Evolutionary conservation across 176 grass and related monocot genomes (phyloP).

Genomic region (Otatea glauca): DNA sequence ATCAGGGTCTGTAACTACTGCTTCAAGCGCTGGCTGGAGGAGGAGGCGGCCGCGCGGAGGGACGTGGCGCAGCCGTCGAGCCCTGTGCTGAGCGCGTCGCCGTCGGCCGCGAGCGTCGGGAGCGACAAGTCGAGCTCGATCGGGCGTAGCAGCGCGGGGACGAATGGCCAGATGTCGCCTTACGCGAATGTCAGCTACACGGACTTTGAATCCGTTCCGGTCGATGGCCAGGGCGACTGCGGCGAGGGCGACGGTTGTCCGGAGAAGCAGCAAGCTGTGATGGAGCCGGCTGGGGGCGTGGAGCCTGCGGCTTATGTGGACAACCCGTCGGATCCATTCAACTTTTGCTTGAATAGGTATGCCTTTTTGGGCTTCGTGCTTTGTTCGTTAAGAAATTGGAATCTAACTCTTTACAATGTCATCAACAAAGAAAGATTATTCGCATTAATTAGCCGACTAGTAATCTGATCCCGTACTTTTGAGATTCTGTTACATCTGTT

Average conservation of each 20-base stretch:
- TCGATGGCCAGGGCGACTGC: conserved; percentile 31
- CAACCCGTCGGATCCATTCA: conserved; percentile 56
- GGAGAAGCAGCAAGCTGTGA: conserved; percentile 57
- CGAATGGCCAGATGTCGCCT: conserved; percentile 53
- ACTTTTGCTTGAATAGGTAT: conserved; percentile 86
- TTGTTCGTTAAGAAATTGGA: conserved; percentile 17
- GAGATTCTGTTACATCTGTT: conserved; percentile 36
- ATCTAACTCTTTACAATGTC: neutral
- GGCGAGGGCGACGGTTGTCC: conserved; percentile 34
- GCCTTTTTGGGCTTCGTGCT: conserved; percentile 23
- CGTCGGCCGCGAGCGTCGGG: conserved; percentile 61
- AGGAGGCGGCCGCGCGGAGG: conserved; percentile 35
- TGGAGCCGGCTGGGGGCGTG: conserved; percentile 32
- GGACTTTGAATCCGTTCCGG: conserved; percentile 38
- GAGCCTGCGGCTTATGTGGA: conserved; percentile 41
- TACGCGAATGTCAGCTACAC: conserved; percentile 50
- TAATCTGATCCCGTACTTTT: neutral
- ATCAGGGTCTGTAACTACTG: conserved; percentile 92
- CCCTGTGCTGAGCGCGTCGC: conserved; percentile 57
- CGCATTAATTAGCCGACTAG: conserved; percentile 10
- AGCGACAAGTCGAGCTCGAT: conserved; percentile 70
- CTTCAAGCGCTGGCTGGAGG: conserved; percentile 71
- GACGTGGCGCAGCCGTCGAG: conserved; percentile 42
- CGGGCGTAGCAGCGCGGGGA: conserved; percentile 52
- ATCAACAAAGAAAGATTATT: conserved; percentile 2